Base-by-base conservation (phyloP, 2,329 filamentous ascomycete species). In the Geosmithia morbida region DNA sequence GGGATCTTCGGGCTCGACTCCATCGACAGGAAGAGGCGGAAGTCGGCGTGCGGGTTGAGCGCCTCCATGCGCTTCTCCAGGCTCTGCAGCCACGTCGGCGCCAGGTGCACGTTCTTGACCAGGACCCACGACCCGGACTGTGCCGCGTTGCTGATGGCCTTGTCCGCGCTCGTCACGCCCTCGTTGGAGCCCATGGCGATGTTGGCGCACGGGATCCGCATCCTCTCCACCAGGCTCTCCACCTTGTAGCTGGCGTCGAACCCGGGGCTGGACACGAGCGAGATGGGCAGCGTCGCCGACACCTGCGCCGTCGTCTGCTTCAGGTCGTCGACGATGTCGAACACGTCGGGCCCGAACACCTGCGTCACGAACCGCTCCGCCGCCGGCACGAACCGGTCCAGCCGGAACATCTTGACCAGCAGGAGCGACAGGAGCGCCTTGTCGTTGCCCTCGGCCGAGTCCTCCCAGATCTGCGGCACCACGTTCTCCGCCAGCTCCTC, bases 161-260 rank as follows among this genome's bases (percentile, higher is more conserved):
- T 95, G 71, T 98, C 92, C 17, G 92, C 92, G 51, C 82, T 92
- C 49, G 89, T 81, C 17, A 94, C 72, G 61, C 88, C 87, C 71
- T 98, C 92, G 59, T 94, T 94, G 43, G 92, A 97, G 59, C 92
- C 92, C 92, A 98, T 98, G 56, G 94, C 94, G 59, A 98, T 96
- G 64, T 96, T 96, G 50, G 88, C 89, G 68, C 92, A 98, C 48
- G 78, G 81, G 46, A 87, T 82, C 50, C 79, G 78, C 62, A 80
- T 82, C 54, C 87, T 79, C 64, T 95, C 87, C 29, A 97, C 94
- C 47, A 98, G 74, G 51, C 83, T 87, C 63, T 98, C 92, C 50
- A 98, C 92, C 72, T 98, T 98, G 79, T 97, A 98, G 61, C 87
- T 95, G 47, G 94, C 94, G 65, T 98, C 92, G 62, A 98, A 98